Conservation (phyloP, 805 yeast genomes). For the Saccharomyces eubayanus region DNA sequence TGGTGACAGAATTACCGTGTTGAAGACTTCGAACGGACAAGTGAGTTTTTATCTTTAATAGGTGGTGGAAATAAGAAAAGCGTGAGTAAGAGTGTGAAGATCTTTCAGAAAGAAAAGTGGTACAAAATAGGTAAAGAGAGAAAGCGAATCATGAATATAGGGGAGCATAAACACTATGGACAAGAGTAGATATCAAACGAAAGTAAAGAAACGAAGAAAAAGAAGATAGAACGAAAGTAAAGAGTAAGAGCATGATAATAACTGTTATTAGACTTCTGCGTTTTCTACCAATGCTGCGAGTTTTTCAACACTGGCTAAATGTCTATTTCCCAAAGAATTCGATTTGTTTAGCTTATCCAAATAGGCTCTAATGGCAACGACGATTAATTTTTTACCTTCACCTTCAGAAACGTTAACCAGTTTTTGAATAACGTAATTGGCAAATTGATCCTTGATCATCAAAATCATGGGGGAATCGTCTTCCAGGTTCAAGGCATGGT, state of each 20-base stretch:
- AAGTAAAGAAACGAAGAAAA: background rate
- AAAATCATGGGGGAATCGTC: slow-evolving; percentile 67
- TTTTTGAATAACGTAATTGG: slow-evolving; percentile 94
- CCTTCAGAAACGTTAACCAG: slow-evolving; percentile 75
- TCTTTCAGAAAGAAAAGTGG: background rate
- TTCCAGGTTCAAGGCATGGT: slow-evolving; percentile 39
- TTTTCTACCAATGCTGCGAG: slow-evolving; percentile 28
- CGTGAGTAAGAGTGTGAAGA: background rate
- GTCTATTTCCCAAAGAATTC: slow-evolving; percentile 29
- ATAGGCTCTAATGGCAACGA: slow-evolving; percentile 69
- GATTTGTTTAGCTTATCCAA: slow-evolving; percentile 44
- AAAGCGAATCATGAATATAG: background rate
- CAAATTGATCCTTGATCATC: slow-evolving; percentile 98
- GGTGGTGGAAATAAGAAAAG: background rate
- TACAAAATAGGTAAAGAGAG: slow-evolving; percentile 1
- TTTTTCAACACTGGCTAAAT: slow-evolving; percentile 32
- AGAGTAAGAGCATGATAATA: background rate
- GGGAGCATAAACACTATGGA: background rate
- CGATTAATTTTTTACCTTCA: slow-evolving; percentile 58
- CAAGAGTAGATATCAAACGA: background rate
- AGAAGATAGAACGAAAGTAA: background rate
- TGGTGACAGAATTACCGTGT: background rate
- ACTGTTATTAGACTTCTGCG: slow-evolving; percentile 12
- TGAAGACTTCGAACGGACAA: background rate
- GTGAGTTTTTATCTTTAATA: background rate